Base-by-base conservation (phyloP, 73 alveolate species). In the Paramecium bursaria region DNA sequence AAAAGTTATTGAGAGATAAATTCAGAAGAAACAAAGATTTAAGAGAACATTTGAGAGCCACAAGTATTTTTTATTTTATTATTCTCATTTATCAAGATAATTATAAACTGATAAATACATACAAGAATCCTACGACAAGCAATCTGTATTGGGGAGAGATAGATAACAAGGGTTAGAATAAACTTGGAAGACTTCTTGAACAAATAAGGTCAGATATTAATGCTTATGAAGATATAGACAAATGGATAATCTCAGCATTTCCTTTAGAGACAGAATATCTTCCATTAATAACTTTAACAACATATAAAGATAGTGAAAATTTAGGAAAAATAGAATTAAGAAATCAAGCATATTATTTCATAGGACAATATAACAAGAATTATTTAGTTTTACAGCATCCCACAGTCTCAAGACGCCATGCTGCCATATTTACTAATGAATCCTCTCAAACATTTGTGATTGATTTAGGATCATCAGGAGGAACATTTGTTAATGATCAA, bases 381-480 rank as follows among this genome's bases (percentile, higher is more conserved):
- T 90, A 88, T 50, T 89, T 92, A 11, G 75, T 89, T 3, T 55
- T 92, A 22, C 85, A 75, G n/a, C 95, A 92, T 87, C 95, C 94
- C 7, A 76, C 94, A 5, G 75, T 92, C 47, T 92, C 97, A 6
- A 79, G 97, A 39, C 73, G 75, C 10, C 97, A 92, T 67, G 93
- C 97, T 9, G 91, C 91, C n/a, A 46, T 92, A 10, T 46, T 90
- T n/a, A 75, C 87, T 10, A 94, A 90, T 29, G 35, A 87, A 42
- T 88, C 54, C 13, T 54, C 61, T 47, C 80, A 90, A 19, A 94
- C 90, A 11, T 53, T 76, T 19, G 42, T 92, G 33, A 87, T 90
- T 17, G 97, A 92, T 75, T 73, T 88, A 61, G 91, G 87, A 54
- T 90, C 95, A 9, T 90, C 90, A 67, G 95, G 94, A 23, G 94